phyloP scores from a whole-genome alignment of 129 eudicot species.

The Scalesia atractyloides region DNA sequence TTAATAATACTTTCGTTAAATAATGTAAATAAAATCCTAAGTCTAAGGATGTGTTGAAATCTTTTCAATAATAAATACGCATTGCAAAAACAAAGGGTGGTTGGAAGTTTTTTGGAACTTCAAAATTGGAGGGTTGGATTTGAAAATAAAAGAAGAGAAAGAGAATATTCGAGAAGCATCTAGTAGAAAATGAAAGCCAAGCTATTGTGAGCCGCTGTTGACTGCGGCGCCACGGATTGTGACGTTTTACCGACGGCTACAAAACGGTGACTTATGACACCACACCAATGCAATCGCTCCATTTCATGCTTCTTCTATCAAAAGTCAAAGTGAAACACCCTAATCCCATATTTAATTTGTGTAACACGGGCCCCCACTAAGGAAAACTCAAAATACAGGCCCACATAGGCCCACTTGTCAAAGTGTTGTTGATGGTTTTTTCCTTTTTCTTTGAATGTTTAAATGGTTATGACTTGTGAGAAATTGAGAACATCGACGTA shows the following conservation, averaged over 20 bases:
- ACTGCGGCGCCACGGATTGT: not conserved
- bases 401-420: constrained; percentile 7
- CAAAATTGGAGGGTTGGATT: not conserved
- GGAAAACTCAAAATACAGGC: not conserved
- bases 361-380: not conserved
- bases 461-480: too few relatives aligned
- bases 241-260: constrained; percentile 8
- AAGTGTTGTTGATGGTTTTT: too few relatives aligned
- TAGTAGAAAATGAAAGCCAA: constrained; percentile 2
- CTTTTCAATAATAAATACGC: too few relatives aligned
- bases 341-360: not conserved
- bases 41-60: too few relatives aligned
- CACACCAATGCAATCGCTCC: constrained; percentile 15
- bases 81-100: not conserved
- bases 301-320: constrained; percentile 9
- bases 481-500: too few relatives aligned
- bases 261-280: constrained; percentile 10
- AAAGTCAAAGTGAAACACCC: not conserved
- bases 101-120: not conserved
- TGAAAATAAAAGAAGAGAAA: not conserved
- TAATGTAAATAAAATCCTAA: too few relatives aligned
- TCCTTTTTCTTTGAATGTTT: too few relatives aligned
- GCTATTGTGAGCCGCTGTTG: not conserved
- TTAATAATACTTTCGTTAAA: too few relatives aligned
- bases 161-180: constrained; percentile 39